Base-by-base conservation (phyloP, 352 stramenopile species). In the Stramenopiles sp. region DNA sequence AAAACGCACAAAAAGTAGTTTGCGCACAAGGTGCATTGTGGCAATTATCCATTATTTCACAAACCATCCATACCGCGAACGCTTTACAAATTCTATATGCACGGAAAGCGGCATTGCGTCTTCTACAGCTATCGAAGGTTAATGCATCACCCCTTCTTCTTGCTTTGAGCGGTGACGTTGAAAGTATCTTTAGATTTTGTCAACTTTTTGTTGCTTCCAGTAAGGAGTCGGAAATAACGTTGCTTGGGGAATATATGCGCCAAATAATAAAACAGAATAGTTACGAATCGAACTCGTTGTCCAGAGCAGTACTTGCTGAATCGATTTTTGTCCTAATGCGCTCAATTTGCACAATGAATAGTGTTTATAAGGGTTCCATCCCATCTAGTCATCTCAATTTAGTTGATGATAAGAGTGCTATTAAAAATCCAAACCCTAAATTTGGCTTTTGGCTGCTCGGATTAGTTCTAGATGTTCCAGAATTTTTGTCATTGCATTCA, bases 391-490 rank as follows among this genome's bases (percentile, higher is more conserved):
- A 33, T 33, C 22, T 78, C 4, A 14, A 78, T 78, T 4, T 78
- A 33, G 14, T 78, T 14, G 71, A 78, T 78, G 71, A 78, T 33
- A 78, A 14, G 22, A 78, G 30, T 8, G 30, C 71, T 14, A 78
- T 31, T 33, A 14, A 78, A 78, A 78, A 78, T 33, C 71, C 71
- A 31, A 78, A 78, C 22, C 71, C 71, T 14, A 31, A 78, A 8
- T 78, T 78, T 78, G 71, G 71, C 8, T 78, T 78, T 78, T 78
- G 71, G 71, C 22, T 78, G 30, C 14, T 78, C 1, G 30, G 71
- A 14, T 78, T 78, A 78, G 31, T 78, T 33, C 22, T 78, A 33
- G 30, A 78, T 8, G 71, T 78, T 4, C 71, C 71, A 14, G 71
- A 33, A 78, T 78, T 78, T 78, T 78, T 78, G 22, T 14, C 4